Percentiles rank a stretch among this genome's conserved stretches.
phyloP scores from a whole-genome alignment of 176 grass and related monocot genomes.

The Triticum monococcum region DNA sequence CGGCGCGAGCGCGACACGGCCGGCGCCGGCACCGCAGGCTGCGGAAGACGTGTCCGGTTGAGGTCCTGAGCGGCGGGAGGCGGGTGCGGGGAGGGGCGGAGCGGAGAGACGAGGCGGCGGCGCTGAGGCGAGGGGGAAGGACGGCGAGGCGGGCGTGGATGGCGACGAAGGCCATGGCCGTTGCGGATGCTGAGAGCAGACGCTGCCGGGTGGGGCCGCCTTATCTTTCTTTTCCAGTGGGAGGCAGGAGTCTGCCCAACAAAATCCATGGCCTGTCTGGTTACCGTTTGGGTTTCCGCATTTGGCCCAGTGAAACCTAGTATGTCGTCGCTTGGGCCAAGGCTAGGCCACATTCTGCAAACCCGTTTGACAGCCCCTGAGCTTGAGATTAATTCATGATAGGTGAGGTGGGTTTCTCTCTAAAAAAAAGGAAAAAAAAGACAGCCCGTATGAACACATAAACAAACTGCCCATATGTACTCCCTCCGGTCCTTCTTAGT shows the following conservation, averaged over 20 bases:
- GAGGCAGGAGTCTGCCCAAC: neutral
- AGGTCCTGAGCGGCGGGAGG: neutral
- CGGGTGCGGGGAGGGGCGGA: neutral
- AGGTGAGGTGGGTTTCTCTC: no score
- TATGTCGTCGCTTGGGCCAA: no score
- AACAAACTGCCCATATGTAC: no score
- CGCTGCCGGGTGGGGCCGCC: slow-evolving; percentile 44
- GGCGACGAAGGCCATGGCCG: slow-evolving; percentile 43
- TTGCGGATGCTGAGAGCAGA: slow-evolving; percentile 1
- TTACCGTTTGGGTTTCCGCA: no score
- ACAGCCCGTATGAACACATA: no score
- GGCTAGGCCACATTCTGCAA: no score
- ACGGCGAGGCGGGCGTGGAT: slow-evolving; percentile 18
- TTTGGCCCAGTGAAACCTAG: no score
- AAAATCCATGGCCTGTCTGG: neutral
- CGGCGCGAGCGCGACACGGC: slow-evolving; percentile 8
- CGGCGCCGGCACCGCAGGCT: slow-evolving; percentile 1
- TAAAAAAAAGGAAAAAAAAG: no score
- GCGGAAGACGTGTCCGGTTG: neutral
- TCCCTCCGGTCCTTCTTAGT: no score
- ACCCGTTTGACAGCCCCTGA: no score
- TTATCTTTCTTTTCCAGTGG: slow-evolving; percentile 14
- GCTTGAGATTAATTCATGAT: no score
- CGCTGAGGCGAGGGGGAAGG: neutral
- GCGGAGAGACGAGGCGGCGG: neutral